Percentiles rank a stretch among this genome's conserved stretches.
Evolutionary conservation across 2,329 filamentous ascomycete genomes (phyloP).

Genomic region (Sporothrix globosa): DNA sequence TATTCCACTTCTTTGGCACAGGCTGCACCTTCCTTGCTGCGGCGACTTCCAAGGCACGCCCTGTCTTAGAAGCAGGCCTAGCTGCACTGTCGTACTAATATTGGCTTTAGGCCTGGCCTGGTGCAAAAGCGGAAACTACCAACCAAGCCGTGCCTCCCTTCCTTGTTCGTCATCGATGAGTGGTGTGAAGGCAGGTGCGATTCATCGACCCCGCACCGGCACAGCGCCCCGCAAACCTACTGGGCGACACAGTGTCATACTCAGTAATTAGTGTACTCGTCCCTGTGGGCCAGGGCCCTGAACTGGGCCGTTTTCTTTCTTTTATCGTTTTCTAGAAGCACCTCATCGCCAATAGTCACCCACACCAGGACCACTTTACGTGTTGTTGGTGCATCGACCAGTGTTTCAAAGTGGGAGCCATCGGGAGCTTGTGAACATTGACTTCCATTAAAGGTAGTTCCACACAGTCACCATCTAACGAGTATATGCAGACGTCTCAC

Average conservation of each 20-base stretch:
- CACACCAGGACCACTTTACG: background rate
- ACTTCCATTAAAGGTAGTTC: background rate
- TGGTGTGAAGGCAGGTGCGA: slow-evolving; percentile 9
- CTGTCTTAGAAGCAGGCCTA: background rate
- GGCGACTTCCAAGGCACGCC: slow-evolving; percentile 29
- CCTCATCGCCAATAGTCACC: background rate
- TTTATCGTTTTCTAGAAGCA: background rate
- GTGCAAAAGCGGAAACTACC: slow-evolving; percentile 9
- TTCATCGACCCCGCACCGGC: slow-evolving; percentile 29
- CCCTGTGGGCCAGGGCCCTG: slow-evolving; percentile 6
- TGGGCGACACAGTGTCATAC: slow-evolving; percentile 16
- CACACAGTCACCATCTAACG: background rate
- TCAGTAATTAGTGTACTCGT: no score
- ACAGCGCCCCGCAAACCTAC: slow-evolving; percentile 10
- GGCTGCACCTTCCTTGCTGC: slow-evolving; percentile 19
- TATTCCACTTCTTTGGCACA: slow-evolving; percentile 13
- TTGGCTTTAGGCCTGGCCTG: background rate
- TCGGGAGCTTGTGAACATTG: background rate
- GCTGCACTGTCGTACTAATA: background rate
- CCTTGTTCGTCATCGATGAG: slow-evolving; percentile 4
- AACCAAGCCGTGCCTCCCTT: slow-evolving; percentile 2
- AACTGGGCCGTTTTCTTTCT: background rate
- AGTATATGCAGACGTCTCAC: background rate
- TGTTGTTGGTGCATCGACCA: background rate
- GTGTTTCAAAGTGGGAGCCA: background rate